Conservation (phyloP, 306 rosid species). For the Herpetospermum pedunculosum region DNA sequence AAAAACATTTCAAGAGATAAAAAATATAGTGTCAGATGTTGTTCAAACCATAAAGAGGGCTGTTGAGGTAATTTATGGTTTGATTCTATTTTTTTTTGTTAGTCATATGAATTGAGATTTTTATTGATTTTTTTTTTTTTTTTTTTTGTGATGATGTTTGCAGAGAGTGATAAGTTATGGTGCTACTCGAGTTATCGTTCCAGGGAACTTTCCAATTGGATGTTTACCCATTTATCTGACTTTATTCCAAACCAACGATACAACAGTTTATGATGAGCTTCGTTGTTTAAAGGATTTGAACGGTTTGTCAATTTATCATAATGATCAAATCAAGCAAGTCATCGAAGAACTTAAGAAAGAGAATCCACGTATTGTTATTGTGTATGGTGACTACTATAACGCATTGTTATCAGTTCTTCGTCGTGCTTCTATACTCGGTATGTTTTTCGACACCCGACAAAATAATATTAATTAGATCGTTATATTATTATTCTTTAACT, state of each 20-base stretch:
- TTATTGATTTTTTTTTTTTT: not conserved
- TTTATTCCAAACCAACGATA: not conserved
- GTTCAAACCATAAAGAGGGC: slow-evolving; percentile 9
- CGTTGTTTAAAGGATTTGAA: not conserved
- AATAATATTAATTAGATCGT: too few relatives aligned
- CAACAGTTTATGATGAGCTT: not conserved
- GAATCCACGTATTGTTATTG: not conserved
- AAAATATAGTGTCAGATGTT: slow-evolving; percentile 3
- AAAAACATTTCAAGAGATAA: not conserved
- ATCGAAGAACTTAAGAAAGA: not conserved
- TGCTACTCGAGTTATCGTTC: not conserved
- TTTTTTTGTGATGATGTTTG: not conserved
- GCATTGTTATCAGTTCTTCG: not conserved
- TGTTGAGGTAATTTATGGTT: not conserved
- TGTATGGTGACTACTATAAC: not conserved
- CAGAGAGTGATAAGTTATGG: not conserved
- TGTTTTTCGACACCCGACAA: not conserved
- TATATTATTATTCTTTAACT: too few relatives aligned
- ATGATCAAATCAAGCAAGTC: not conserved
- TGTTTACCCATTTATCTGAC: not conserved
- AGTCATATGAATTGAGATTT: not conserved
- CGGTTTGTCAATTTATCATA: not conserved
- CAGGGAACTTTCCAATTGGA: not conserved
- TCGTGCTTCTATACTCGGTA: not conserved
- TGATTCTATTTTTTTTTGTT: not conserved